These are phyloP conservation scores for Begonia loranthoides DNA, from an alignment of 306 rosid species.

Conservation along the genomic window DNA sequence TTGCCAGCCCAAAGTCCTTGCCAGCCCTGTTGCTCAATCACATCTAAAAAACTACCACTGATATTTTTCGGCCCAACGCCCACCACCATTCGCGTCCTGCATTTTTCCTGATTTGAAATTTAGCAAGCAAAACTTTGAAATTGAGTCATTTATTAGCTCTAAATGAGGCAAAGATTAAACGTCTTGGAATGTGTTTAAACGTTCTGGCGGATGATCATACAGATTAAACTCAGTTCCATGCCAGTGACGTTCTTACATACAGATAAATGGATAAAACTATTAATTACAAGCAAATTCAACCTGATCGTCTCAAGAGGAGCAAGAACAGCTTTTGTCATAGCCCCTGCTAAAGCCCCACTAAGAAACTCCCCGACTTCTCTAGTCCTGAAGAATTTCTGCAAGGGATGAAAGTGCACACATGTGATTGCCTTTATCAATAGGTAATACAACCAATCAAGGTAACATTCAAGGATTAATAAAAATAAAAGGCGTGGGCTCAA, in stretches of 20 bases:
- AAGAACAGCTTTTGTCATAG: constrained; percentile 94
- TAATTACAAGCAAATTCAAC: constrained; percentile 21
- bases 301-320: constrained; percentile 98
- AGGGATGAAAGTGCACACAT: background rate
- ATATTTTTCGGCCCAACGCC: constrained; percentile 84
- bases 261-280: background rate
- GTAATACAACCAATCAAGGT: no score
- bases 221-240: no score
- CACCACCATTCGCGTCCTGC: constrained; percentile 97
- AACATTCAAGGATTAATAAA: no score
- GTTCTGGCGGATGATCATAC: no score
- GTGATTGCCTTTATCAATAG: no score
- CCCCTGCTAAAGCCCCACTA: constrained; percentile 91
- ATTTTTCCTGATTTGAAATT: background rate
- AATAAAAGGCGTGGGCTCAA: no score
- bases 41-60: constrained; percentile 69
- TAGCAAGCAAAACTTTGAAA: background rate
- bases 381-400: constrained; percentile 48
- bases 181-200: no score
- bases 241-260: background rate
- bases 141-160: constrained; percentile 1
- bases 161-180: background rate
- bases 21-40: constrained; percentile 93
- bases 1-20: constrained; percentile 98
- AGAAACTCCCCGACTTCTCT: constrained; percentile 82